Base-by-base conservation (phyloP, 768 basidiomycete genomes). In the Phlebiopsis flavidoalba region DNA sequence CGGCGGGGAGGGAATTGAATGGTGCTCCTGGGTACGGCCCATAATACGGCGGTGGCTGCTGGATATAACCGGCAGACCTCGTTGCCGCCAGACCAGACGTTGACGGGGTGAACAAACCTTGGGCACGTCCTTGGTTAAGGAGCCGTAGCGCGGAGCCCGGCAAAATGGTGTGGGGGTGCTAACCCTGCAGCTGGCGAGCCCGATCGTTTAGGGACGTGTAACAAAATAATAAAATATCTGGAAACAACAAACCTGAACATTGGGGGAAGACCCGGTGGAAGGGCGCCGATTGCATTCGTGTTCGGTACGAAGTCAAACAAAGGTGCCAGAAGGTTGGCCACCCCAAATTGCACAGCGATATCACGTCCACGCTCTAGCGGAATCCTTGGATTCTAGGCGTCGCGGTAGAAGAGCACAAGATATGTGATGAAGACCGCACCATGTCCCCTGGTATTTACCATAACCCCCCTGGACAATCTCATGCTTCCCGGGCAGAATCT, bases 401-500 rank as follows among this genome's bases (percentile, higher is more conserved):
- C 54, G 58, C 53, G 31, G 53, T 57, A 51, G 40, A 60, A 26
- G 21, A 37, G 35, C 49, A 45, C 3, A 45, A 50, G 45, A 36
- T 31, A 31, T 2, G 26, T 31, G 26, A 31, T 31, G 37, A 19
- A 61, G 57, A 58, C 69, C 86, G 70, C 69, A 96, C 96, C 97
- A 99, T 59, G 96, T 98, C 65, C 97, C 97, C 73, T 99, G 97
- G 72, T 98, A 99, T 77, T 98, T 96, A 24, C 97, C 97, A 71
- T 98, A 98, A 33, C 97, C 97, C 43, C 97, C 97, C 73, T 98
- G 97, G 5, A 99, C 93, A 72, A 98, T 98, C 74, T 99, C 96
- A 74, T 97, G 93, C 74, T 90, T 89, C 51, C 94, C 95, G 59
- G 91, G 90, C 47, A 95, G 82, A 63, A 99, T 93, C 77, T 99